Conservation (phyloP, 768 basidiomycete genomes). For the Amanita subjunquillea region DNA sequence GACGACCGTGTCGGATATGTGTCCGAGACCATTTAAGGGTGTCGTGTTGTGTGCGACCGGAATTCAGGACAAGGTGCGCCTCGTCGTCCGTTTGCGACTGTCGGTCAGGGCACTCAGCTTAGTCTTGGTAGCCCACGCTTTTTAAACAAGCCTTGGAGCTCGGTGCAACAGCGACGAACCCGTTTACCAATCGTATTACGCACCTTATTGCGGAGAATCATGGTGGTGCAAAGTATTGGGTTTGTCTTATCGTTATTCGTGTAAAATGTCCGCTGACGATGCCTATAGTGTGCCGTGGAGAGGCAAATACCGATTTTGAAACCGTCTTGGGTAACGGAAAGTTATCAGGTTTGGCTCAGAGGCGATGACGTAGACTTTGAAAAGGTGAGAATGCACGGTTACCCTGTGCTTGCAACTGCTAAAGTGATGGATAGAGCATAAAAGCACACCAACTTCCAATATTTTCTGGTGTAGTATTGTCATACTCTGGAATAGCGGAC, state of each 20-base stretch:
- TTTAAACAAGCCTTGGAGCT: slow-evolving; percentile 75
- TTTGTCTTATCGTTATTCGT: slow-evolving; percentile 16
- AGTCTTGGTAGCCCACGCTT: slow-evolving; percentile 33
- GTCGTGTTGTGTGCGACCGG: slow-evolving; percentile 70
- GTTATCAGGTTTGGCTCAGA: slow-evolving; percentile 62
- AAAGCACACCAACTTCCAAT: slow-evolving; percentile 54
- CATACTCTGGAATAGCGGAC: slow-evolving; percentile 68
- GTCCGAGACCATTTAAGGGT: slow-evolving; percentile 60
- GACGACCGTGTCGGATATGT: slow-evolving; percentile 31
- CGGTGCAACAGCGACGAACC: slow-evolving; percentile 57
- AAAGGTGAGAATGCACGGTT: slow-evolving; percentile 32
- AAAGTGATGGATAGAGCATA: slow-evolving; percentile 36
- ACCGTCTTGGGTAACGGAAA: slow-evolving; percentile 68
- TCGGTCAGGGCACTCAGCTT: neutral
- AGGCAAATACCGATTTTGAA: slow-evolving; percentile 70
- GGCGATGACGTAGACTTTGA: slow-evolving; percentile 71
- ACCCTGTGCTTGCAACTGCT: neutral
- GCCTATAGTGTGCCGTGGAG: slow-evolving; percentile 67
- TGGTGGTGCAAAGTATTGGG: slow-evolving; percentile 78
- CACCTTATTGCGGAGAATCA: slow-evolving; percentile 79
- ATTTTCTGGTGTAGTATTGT: slow-evolving; percentile 62
- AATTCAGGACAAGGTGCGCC: slow-evolving; percentile 62
- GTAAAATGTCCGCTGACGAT: slow-evolving; percentile 1
- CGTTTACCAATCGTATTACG: slow-evolving; percentile 81
- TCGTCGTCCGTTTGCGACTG: neutral